Evolutionary conservation across 2,329 filamentous ascomycete genomes (phyloP), one percentile per base, ranked within the genome.

Genomic region (Ophidiomyces ophidiicola): DNA sequence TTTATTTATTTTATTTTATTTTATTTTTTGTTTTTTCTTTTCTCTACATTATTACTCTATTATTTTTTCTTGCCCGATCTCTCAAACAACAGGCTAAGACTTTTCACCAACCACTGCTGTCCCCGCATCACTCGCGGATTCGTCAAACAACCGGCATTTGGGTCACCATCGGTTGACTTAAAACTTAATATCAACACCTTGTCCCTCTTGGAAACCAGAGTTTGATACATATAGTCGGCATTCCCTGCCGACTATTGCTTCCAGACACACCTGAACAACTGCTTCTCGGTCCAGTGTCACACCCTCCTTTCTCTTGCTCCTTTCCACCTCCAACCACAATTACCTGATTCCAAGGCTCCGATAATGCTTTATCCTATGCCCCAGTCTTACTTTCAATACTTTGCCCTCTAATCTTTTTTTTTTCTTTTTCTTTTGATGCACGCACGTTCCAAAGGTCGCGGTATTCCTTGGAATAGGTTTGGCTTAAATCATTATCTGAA

Each of bases 151-250:
- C 21, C 37, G 31, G 33, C 30, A 26, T 39, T 33, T 29, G 29
- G 31, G 11, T 30, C 26, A 8, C 37, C 37, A 26, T 39, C 19
- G 14, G 30, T 29, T 39, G 37, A 33, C 30, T 38, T 38, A 8
- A 39, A 39, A 33, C 37, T 33, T 39, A 39, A 39, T 33, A 33
- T 39, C 7, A 28, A 37, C 25, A 37, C 37, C 23, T n/a, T 32
- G 29, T 32, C 29, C 28, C 29, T 39, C 20, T 12, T 20, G n/a
- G 30, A 23, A n/a, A 32, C 20, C 36, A 25, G 28, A 14, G 18
- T 38, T 19, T 38, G 36, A 39, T 39, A 39, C 30, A 33, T 39
- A 39, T 39, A 39, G 20, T 38, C 29, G 37, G 30, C 37, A 33
- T 39, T 28, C 30, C 37, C 37, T 39, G 37, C 37, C 30, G 30